These are phyloP conservation scores for Fomitopsis schrenkii DNA, from an alignment of 1,284 basidiomycete species.

Conservation along the genomic window DNA sequence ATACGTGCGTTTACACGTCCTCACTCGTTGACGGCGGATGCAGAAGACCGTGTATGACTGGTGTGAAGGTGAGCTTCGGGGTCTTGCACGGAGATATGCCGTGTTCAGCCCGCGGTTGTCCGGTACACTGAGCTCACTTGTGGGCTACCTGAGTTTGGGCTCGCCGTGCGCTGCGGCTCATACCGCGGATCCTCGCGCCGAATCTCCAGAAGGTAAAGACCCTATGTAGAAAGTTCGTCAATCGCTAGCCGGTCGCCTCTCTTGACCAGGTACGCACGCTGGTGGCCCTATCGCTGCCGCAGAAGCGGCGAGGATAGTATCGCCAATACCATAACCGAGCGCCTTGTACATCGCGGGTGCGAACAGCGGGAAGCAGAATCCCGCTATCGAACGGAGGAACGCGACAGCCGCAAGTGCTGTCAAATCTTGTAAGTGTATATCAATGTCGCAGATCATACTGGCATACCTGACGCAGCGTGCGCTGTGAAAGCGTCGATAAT, in stretches of 20 bases:
- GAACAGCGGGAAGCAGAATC: constrained; percentile 67
- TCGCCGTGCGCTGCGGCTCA: constrained; percentile 18
- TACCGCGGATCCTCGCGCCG: constrained; percentile 40
- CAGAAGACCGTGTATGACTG: background rate
- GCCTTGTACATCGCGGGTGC: constrained; percentile 58
- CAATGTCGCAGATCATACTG: too few species aligned
- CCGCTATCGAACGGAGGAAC: constrained; percentile 52
- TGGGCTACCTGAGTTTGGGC: background rate
- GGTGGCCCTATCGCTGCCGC: constrained; percentile 53
- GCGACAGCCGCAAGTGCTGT: constrained; percentile 54
- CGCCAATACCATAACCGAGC: constrained; percentile 60
- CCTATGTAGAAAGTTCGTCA: constrained; percentile 20
- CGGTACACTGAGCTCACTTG: background rate
- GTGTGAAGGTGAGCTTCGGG: background rate
- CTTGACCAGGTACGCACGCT: constrained; percentile 38
- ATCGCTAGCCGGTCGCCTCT: background rate
- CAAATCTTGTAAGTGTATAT: background rate
- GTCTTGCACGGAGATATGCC: background rate
- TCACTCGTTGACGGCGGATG: background rate
- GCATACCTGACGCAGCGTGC: constrained; percentile 56
- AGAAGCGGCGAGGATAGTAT: constrained; percentile 45
- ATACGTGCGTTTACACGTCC: background rate
- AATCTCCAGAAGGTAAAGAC: constrained; percentile 50
- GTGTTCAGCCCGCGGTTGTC: background rate
- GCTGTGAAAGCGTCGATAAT: constrained; percentile 62